Conservation (phyloP, 2,329 filamentous ascomycete genomes). For the Cercospora zeae-maydis region DNA sequence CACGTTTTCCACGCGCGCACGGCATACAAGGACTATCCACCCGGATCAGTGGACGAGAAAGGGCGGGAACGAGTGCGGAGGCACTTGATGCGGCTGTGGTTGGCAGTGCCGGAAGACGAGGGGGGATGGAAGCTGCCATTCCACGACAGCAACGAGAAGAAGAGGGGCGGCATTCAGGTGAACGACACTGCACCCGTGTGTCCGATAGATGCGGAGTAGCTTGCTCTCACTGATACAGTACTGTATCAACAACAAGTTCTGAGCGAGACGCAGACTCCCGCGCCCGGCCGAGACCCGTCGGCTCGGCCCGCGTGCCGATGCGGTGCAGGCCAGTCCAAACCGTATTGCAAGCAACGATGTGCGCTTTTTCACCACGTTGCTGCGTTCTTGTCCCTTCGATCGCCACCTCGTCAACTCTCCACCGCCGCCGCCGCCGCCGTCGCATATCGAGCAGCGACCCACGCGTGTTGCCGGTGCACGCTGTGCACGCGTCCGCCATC, state of each 20-base stretch:
- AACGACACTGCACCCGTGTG: constrained; percentile 72
- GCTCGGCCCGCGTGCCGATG: background rate
- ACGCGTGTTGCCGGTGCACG: no score
- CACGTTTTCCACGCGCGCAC: constrained; percentile 80
- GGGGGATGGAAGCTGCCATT: constrained; percentile 84
- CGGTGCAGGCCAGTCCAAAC: no score
- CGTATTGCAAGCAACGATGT: no score
- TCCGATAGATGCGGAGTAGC: constrained; percentile 70
- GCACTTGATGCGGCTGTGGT: constrained; percentile 79
- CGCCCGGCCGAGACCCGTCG: background rate
- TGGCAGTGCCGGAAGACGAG: constrained; percentile 74
- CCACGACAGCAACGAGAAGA: constrained; percentile 76
- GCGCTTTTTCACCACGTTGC: no score
- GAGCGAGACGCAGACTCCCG: no score
- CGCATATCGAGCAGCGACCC: no score
- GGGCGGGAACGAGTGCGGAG: constrained; percentile 59
- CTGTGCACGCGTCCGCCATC: no score
- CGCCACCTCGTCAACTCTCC: background rate
- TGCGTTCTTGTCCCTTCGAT: background rate
- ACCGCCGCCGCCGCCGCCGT: background rate
- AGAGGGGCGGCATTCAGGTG: constrained; percentile 83
- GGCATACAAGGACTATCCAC: constrained; percentile 68
- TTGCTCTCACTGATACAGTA: no score
- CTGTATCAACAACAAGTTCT: no score
- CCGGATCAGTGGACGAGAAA: constrained; percentile 35